Evolutionary conservation across 2,329 filamentous ascomycete species (phyloP).

Genomic region (Orbilia ellipsospora): DNA sequence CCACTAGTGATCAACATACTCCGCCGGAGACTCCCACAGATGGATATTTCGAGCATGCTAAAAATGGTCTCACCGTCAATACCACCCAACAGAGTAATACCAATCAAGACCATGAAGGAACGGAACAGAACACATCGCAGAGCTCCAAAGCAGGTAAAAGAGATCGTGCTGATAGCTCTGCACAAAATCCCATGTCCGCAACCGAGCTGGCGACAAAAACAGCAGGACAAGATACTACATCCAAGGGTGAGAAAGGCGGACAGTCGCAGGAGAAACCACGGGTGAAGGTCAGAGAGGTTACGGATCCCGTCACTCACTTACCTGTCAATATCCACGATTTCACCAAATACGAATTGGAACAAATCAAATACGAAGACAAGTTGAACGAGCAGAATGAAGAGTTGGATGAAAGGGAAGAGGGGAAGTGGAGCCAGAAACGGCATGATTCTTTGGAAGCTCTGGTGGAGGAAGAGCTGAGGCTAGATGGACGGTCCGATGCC

Average conservation of each 20-base stretch:
- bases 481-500: conserved; percentile 63
- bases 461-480: conserved; percentile 64
- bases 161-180: conserved; percentile 11
- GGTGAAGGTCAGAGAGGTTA: conserved; percentile 68
- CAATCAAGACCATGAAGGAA: no score
- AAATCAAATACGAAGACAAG: conserved; percentile 59
- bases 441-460: conserved; percentile 67
- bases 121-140: conserved; percentile 1
- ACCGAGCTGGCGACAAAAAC: conserved; percentile 1
- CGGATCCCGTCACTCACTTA: conserved; percentile 78
- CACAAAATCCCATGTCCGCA: conserved; percentile 26
- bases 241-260: conserved; percentile 5
- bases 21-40: conserved; percentile 32
- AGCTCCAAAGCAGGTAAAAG: background rate
- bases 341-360: conserved; percentile 71
- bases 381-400: conserved; percentile 64
- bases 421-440: conserved; percentile 62
- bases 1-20: conserved; percentile 17
- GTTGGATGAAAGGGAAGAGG: conserved; percentile 64
- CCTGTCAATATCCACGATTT: conserved; percentile 76
- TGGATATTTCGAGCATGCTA: conserved; percentile 1
- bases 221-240: background rate
- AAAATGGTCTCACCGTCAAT: background rate
- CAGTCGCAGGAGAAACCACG: conserved; percentile 30
- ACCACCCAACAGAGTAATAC: background rate